Base-by-base conservation (phyloP, 805 yeast genomes). In the Lipomyces sp. region DNA sequence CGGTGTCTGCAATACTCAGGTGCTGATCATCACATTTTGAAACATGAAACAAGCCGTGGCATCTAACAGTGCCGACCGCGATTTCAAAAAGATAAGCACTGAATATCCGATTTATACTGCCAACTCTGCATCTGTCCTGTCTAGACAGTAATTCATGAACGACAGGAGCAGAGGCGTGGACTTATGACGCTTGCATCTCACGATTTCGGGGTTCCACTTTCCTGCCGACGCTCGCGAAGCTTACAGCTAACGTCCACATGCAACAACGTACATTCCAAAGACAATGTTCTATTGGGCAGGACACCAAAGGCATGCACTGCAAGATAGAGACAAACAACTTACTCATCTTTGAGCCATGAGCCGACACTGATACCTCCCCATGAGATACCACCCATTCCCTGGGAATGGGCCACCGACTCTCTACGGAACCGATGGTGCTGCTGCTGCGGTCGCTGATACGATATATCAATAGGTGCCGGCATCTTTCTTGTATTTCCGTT, bases 341-440 rank as follows among this genome's bases (percentile, higher is more conserved):
- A 74, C 77, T 94, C 99, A 77, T 94, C 98, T 75, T 92, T 90
- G 32, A 94, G 81, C 99, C 99, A 94, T 15, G 95, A 88, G 13
- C 98, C 98, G 37, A 94, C 92, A 34, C 96, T 89, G 64, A 93
- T 86, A 2, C 97, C 92, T 30, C 98, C 98, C 97, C 98, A 94
- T 7, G 96, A 89, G 42, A 94, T 90, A 57, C 98, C 99, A 55
- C 98, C 98, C 88, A 95, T 90, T 10, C 98, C 98, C 76, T 92
- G 97, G 1, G 97, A 89, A 77, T 94, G 98, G 37, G 98, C 97
- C 65, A 95, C 87, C 65, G 93, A 87, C 74, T 94, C 98, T 70
- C 98, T 83, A 75, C 97, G 85, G 69, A 92, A 85, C 69, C 87
- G 78, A 30, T 71, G 74, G 53, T 71, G 74, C 34, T 67, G 71